Evolutionary conservation across 176 grass and related monocot species (phyloP).

Genomic region (Oryza rufipogon): DNA sequence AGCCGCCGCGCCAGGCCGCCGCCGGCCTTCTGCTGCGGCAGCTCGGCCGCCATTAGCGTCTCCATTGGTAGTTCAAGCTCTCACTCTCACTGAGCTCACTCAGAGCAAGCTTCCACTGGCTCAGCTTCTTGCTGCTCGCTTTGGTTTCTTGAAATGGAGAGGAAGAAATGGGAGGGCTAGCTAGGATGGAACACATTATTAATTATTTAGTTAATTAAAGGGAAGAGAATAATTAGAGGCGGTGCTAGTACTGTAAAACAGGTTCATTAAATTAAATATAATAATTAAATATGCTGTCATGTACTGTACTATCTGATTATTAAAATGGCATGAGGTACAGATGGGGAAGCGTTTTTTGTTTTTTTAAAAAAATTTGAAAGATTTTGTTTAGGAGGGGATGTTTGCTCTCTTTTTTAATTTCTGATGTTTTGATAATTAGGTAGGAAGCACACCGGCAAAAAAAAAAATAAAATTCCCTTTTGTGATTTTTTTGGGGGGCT

Average conservation of each 20-base stretch:
- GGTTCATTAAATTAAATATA: conserved; percentile 17
- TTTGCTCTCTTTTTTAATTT: background rate
- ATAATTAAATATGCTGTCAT: conserved; percentile 38
- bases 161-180: background rate
- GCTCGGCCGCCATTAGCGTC: conserved; percentile 29
- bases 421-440: background rate
- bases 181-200: background rate
- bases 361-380: conserved; percentile 12
- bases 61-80: conserved; percentile 50
- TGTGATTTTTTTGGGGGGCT: background rate
- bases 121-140: background rate
- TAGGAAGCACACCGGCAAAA: conserved; percentile 29
- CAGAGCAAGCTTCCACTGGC: background rate
- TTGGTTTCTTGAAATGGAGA: background rate
- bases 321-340: conserved; percentile 18
- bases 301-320: conserved; percentile 33
- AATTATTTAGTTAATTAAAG: background rate
- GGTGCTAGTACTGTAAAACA: conserved; percentile 23
- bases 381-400: conserved; percentile 39
- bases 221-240: conserved; percentile 15
- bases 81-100: background rate
- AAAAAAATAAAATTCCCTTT: conserved; percentile 22
- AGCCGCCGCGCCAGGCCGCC: conserved; percentile 44
- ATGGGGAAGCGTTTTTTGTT: background rate
- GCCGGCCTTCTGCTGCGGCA: conserved; percentile 48